Conservation (phyloP, 495 filamentous ascomycete species). For the Pseudoneurospora amorphoporcata region DNA sequence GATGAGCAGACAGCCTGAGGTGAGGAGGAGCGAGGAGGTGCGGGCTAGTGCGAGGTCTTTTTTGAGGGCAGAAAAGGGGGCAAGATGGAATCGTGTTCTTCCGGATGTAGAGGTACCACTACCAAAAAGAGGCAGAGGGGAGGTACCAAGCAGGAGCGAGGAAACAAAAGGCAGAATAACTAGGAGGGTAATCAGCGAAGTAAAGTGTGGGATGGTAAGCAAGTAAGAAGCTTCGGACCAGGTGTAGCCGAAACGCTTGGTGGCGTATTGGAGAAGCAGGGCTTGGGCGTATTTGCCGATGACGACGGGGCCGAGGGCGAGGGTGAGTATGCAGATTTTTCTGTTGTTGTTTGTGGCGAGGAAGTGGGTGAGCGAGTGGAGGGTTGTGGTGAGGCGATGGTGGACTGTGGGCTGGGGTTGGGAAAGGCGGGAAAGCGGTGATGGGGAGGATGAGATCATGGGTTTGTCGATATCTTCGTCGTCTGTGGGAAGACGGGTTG, state of each 20-base stretch:
- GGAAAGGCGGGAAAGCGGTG: neutral
- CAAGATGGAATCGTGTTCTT: neutral
- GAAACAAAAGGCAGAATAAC: constrained; percentile 14
- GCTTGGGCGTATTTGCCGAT: constrained; percentile 18
- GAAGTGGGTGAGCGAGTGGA: neutral
- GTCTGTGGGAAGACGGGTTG: neutral
- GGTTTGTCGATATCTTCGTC: neutral
- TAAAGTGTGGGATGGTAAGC: constrained; percentile 14
- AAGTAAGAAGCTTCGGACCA: constrained; percentile 20
- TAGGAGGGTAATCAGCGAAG: constrained; percentile 15
- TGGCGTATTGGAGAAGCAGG: constrained; percentile 25
- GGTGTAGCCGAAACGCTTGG: constrained; percentile 21
- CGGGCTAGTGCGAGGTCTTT: neutral
- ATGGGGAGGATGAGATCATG: neutral
- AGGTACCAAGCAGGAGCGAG: neutral
- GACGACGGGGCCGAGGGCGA: constrained; percentile 16
- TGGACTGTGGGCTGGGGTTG: neutral
- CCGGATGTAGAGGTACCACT: constrained; percentile 8
- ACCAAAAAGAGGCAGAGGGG: neutral
- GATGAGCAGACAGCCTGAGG: neutral
- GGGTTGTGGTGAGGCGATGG: neutral
- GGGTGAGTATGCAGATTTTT: constrained; percentile 13
- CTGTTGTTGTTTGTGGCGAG: constrained; percentile 5
- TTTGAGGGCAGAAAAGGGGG: neutral
- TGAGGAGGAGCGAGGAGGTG: neutral